These are phyloP conservation scores for Wickerhamiella kazuoi DNA, from an alignment of 805 yeast genomes.

Conservation along the genomic window DNA sequence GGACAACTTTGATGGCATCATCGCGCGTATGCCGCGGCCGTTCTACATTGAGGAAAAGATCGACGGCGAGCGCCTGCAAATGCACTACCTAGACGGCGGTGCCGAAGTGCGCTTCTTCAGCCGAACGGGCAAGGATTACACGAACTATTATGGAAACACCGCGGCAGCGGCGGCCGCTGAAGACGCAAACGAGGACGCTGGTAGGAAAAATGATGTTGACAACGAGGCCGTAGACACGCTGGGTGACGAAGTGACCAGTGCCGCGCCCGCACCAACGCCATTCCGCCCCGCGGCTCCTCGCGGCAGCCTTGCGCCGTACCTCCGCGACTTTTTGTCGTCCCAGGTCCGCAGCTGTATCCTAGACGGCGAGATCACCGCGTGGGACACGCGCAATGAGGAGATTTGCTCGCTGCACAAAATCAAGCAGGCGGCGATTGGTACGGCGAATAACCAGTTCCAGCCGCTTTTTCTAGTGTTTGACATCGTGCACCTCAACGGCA, in stretches of 20 bases:
- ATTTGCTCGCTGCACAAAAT: slow-evolving; percentile 70
- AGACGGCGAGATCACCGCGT: slow-evolving; percentile 92
- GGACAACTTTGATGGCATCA: slow-evolving; percentile 32
- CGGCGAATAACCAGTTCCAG: slow-evolving; percentile 12
- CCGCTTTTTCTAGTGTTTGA: slow-evolving; percentile 44
- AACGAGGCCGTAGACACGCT: no score
- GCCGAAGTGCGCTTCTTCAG: slow-evolving; percentile 34
- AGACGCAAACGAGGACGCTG: no score
- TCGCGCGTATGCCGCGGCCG: slow-evolving; percentile 19
- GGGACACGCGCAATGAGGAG: slow-evolving; percentile 35
- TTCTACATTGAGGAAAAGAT: slow-evolving; percentile 77
- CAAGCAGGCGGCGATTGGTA: slow-evolving; percentile 44
- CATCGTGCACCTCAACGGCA: slow-evolving; percentile 50
- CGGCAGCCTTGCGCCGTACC: slow-evolving; percentile 39
- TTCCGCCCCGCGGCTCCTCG: no score
- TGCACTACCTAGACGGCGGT: slow-evolving; percentile 44
- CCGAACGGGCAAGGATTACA: slow-evolving; percentile 56
- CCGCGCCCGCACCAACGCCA: no score
- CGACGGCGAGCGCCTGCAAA: slow-evolving; percentile 79
- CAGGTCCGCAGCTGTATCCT: slow-evolving; percentile 28
- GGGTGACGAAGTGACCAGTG: slow-evolving; percentile 15
- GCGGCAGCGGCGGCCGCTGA: background rate
- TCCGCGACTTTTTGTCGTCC: slow-evolving; percentile 22
- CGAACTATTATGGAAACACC: slow-evolving; percentile 46
- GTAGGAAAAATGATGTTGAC: no score